Conservation (phyloP, 2,329 filamentous ascomycete genomes). For the Diaporthe amygdali region DNA sequence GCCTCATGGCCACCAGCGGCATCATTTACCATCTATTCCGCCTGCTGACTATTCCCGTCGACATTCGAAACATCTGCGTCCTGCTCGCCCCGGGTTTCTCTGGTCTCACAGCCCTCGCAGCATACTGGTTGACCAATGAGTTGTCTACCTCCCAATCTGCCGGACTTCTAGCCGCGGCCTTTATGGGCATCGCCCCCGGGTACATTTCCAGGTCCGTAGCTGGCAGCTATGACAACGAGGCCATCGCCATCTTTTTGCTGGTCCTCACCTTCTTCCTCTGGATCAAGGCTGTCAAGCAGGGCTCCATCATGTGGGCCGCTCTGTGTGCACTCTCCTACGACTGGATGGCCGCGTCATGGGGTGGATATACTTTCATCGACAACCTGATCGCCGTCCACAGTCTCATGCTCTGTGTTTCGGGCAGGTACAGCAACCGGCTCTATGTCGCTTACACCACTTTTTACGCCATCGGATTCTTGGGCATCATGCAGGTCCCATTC, state of each 20-base stretch:
- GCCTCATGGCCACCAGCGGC: constrained; percentile 98
- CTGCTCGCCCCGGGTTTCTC: constrained; percentile 94
- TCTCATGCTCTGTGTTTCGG: constrained; percentile 95
- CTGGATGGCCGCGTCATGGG: constrained; percentile 99
- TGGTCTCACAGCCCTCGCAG: constrained; percentile 87
- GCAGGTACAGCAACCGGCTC: constrained; percentile 88
- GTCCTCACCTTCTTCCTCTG: constrained; percentile 99
- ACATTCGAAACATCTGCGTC: constrained; percentile 98
- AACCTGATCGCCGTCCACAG: constrained; percentile 94
- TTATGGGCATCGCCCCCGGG: constrained; percentile 97
- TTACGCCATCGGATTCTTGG: constrained; percentile 94
- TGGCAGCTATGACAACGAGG: constrained; percentile 99
- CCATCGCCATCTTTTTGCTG: constrained; percentile 97
- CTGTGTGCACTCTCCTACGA: constrained; percentile 96
- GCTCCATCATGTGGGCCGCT: constrained; percentile 95
- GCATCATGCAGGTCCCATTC: constrained; percentile 99
- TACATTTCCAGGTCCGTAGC: constrained; percentile 98
- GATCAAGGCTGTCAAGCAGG: constrained; percentile 98
- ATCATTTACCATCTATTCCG: constrained; percentile 94
- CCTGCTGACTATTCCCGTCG: constrained; percentile 87
- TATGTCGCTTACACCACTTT: constrained; percentile 98
- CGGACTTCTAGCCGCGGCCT: constrained; percentile 88
- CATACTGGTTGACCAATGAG: constrained; percentile 95
- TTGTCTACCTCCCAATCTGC: constrained; percentile 96
- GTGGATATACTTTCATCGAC: constrained; percentile 99